phyloP scores from a whole-genome alignment of 352 stramenopile genomes.

The Globisporangium nagaii region DNA sequence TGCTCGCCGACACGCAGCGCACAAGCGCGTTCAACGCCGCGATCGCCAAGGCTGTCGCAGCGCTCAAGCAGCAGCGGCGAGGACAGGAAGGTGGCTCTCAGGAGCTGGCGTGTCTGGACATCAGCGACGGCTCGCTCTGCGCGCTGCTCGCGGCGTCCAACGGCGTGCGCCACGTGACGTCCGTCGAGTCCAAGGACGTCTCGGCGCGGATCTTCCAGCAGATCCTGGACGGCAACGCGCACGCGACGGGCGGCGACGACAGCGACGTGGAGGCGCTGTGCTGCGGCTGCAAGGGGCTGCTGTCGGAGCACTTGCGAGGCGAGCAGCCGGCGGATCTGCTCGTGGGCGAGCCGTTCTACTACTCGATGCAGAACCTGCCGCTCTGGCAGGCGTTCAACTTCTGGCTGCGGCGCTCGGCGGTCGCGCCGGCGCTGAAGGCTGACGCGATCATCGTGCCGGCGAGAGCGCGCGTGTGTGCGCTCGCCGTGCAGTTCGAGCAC shows the following conservation, averaged over 20 bases:
- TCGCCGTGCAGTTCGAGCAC: slow-evolving; percentile 66
- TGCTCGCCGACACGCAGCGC: slow-evolving; percentile 53
- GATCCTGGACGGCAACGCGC: slow-evolving; percentile 44
- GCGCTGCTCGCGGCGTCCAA: slow-evolving; percentile 51
- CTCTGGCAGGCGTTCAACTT: slow-evolving; percentile 84
- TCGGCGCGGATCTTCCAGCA: slow-evolving; percentile 74
- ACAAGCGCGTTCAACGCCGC: slow-evolving; percentile 28
- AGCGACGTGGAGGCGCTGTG: slow-evolving; percentile 49
- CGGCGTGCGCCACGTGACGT: slow-evolving; percentile 49
- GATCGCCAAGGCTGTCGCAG: slow-evolving; percentile 27
- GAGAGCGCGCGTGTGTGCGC: slow-evolving; percentile 38
- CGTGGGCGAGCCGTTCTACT: slow-evolving; percentile 77
- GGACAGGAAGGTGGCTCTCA: not conserved
- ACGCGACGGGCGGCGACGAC: not conserved
- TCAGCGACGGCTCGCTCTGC: slow-evolving; percentile 68
- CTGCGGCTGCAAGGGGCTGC: slow-evolving; percentile 61
- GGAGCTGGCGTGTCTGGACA: slow-evolving; percentile 53
- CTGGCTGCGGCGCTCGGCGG: slow-evolving; percentile 61
- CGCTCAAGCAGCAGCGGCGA: slow-evolving; percentile 2
- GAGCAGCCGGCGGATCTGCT: slow-evolving; percentile 51
- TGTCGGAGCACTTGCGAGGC: slow-evolving; percentile 49
- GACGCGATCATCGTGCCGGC: slow-evolving; percentile 47
- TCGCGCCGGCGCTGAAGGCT: slow-evolving; percentile 28
- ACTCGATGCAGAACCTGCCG: slow-evolving; percentile 83
- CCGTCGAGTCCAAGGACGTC: slow-evolving; percentile 78